Conservation (phyloP, 192 early-diverging fungal genomes). For the Backusella macrospora region DNA sequence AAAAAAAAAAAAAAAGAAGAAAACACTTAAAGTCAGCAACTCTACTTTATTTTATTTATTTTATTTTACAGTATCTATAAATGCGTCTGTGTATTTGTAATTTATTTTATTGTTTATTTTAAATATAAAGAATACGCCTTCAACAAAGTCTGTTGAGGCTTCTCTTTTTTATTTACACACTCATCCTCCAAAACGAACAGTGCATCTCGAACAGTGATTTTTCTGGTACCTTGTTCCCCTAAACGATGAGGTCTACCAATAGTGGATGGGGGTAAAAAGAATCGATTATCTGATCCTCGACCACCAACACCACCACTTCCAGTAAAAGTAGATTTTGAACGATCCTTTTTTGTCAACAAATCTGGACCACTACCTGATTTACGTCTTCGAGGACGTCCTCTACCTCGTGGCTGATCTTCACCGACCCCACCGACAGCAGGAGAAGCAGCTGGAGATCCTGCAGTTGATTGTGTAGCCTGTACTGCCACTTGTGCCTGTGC, state of each 20-base stretch:
- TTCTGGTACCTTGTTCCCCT: slow-evolving; percentile 53
- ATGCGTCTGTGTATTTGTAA: not conserved
- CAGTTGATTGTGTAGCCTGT: too few relatives aligned
- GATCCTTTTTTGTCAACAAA: slow-evolving; percentile 10
- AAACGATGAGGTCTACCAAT: slow-evolving; percentile 43
- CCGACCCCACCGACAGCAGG: not conserved
- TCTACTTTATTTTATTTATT: too few relatives aligned
- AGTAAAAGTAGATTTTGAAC: not conserved
- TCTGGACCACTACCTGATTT: slow-evolving; percentile 10
- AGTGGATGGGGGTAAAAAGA: slow-evolving; percentile 34
- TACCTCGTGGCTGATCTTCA: slow-evolving; percentile 24
- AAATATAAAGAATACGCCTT: slow-evolving; percentile 50
- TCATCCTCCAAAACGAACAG: slow-evolving; percentile 76
- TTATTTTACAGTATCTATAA: not conserved
- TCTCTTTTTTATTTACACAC: slow-evolving; percentile 46
- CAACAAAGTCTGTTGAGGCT: slow-evolving; percentile 47
- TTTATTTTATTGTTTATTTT: slow-evolving; percentile 22
- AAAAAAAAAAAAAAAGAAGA: not conserved
- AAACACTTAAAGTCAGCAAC: too few relatives aligned
- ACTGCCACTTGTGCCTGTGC: not conserved
- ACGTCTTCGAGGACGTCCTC: slow-evolving; percentile 26
- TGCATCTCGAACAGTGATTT: slow-evolving; percentile 71
- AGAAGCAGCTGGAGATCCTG: not conserved
- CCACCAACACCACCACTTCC: not conserved
- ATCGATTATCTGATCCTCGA: not conserved